Evolutionary conservation across 2,329 filamentous ascomycete species (phyloP).

Genomic region (Phialocephala sp.): DNA sequence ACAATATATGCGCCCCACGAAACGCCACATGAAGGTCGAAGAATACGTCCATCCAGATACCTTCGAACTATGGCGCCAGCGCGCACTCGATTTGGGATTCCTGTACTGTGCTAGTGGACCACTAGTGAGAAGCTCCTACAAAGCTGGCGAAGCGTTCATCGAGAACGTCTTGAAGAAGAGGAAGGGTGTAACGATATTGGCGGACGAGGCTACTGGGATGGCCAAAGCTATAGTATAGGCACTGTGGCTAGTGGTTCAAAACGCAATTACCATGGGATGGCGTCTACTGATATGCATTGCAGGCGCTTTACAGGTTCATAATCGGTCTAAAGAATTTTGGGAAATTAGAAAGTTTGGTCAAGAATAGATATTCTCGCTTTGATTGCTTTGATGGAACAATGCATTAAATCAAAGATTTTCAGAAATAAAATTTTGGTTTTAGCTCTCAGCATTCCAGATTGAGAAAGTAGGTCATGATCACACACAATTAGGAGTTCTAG

Average conservation of each 20-base stretch:
- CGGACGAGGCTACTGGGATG: slow-evolving; percentile 38
- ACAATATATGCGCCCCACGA: slow-evolving; percentile 99
- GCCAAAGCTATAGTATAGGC: slow-evolving; percentile 39
- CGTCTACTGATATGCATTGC: slow-evolving; percentile 22
- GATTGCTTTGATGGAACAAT: too few relatives aligned
- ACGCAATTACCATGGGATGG: slow-evolving; percentile 9
- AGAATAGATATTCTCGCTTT: background rate
- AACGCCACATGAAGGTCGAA: slow-evolving; percentile 95
- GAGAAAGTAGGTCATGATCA: background rate
- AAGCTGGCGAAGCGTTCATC: slow-evolving; percentile 97
- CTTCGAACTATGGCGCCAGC: slow-evolving; percentile 90
- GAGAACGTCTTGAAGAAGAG: slow-evolving; percentile 80
- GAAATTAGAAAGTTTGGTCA: background rate
- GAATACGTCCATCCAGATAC: slow-evolving; percentile 91
- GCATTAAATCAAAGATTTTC: too few relatives aligned
- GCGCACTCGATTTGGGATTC: slow-evolving; percentile 94
- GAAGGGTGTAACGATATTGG: slow-evolving; percentile 37
- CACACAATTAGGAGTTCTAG: background rate
- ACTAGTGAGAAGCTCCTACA: slow-evolving; percentile 92
- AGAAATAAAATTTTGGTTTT: too few relatives aligned
- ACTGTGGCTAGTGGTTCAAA: slow-evolving; percentile 19
- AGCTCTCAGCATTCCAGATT: background rate
- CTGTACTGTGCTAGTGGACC: slow-evolving; percentile 95
- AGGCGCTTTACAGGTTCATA: slow-evolving; percentile 19
- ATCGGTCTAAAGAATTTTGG: background rate